phyloP scores from a whole-genome alignment of 179 eudicot genomes.

The Heliamphora ciliata region DNA sequence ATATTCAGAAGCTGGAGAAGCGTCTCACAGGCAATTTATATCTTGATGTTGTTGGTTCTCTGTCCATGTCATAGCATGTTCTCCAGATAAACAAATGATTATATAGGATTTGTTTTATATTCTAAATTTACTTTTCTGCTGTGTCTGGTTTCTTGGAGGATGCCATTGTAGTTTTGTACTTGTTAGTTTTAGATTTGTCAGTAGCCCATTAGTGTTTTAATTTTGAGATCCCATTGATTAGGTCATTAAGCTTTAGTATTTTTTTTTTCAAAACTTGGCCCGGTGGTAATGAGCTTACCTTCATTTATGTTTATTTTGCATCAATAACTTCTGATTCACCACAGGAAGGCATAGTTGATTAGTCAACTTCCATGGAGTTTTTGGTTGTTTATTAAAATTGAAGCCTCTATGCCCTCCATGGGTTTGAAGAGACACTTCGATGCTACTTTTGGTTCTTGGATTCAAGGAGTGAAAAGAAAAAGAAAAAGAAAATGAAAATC shows the following conservation, averaged over 20 bases:
- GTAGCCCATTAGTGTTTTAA: neutral
- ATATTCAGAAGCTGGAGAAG: slow-evolving; percentile 64
- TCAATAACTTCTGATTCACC: neutral
- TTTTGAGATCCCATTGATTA: neutral
- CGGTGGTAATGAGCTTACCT: neutral
- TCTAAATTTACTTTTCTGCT: neutral
- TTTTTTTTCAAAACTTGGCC: neutral
- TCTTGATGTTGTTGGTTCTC: slow-evolving; percentile 1
- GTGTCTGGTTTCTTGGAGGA: neutral
- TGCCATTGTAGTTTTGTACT: neutral
- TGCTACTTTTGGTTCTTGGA: neutral
- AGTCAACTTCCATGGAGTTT: neutral
- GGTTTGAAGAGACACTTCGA: neutral
- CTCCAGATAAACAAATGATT: neutral
- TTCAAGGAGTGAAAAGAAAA: neutral
- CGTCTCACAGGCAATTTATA: slow-evolving; percentile 44
- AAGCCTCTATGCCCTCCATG: neutral
- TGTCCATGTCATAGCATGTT: neutral
- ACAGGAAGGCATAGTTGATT: neutral
- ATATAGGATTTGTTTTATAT: neutral
- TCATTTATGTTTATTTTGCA: neutral
- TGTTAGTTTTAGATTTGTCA: neutral
- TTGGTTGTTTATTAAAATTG: neutral
- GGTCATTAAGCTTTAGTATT: neutral
- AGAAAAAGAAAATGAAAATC: neutral